Evolutionary conservation across 2,329 filamentous ascomycete genomes (phyloP).

Genomic region (Colletotrichum trifolii): DNA sequence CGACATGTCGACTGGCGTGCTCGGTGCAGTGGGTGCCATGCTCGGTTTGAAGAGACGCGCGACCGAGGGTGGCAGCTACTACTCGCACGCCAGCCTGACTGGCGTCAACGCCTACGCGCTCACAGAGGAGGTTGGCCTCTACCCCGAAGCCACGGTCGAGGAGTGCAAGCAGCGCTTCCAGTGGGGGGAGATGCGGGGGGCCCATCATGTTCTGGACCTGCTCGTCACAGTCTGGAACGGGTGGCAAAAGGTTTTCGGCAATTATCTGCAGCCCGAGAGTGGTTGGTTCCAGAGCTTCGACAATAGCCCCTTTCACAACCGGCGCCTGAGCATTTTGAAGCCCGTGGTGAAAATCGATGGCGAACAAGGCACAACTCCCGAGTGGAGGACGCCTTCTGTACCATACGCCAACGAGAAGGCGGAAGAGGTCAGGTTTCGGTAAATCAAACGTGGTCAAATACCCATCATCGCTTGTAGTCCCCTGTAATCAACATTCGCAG

Average conservation of each 20-base stretch:
- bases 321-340: constrained; percentile 18
- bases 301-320: constrained; percentile 5
- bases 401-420: constrained; percentile 28
- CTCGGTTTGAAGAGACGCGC: constrained; percentile 48
- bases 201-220: constrained; percentile 27
- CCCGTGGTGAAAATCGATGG: constrained; percentile 23
- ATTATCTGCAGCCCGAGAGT: constrained; percentile 20
- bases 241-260: constrained; percentile 18
- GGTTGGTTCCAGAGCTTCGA: constrained; percentile 28
- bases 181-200: constrained; percentile 30
- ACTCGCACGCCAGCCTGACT: constrained; percentile 44
- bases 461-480: no score
- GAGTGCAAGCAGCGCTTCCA: constrained; percentile 31
- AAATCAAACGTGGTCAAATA: not conserved
- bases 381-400: constrained; percentile 25
- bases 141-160: constrained; percentile 37
- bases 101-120: constrained; percentile 43
- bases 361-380: constrained; percentile 14
- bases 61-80: constrained; percentile 44
- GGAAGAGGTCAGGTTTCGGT: constrained; percentile 6
- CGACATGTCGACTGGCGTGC: constrained; percentile 49
- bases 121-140: constrained; percentile 45
- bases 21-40: constrained; percentile 47
- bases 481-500: no score
- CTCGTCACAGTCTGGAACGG: constrained; percentile 30